phyloP scores from a whole-genome alignment of 441 rosid genomes.

The Omphalea diandra region DNA sequence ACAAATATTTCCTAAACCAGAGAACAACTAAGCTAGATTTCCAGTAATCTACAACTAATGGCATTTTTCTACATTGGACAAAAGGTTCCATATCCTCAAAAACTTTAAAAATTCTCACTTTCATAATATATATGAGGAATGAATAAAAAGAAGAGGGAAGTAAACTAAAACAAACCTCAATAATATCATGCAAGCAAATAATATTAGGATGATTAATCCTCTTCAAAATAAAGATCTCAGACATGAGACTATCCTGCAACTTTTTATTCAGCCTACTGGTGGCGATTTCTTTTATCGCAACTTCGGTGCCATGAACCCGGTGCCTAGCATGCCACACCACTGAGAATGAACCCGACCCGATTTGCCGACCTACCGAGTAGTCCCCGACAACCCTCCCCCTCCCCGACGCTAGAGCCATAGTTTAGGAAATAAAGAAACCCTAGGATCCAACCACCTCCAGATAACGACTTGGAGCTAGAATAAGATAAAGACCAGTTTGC shows the following conservation, averaged over 20 bases:
- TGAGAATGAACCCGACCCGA: slow-evolving; percentile 99
- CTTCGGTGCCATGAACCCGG: slow-evolving; percentile 82
- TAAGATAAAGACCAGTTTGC: too few relatives aligned
- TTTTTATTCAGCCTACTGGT: slow-evolving; percentile 65
- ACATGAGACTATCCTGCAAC: slow-evolving; percentile 89
- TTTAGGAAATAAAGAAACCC: not conserved
- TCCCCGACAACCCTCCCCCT: slow-evolving; percentile 80
- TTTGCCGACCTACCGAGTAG: slow-evolving; percentile 69
- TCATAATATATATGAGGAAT: too few relatives aligned
- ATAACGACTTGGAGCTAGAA: too few relatives aligned
- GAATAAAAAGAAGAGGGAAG: not conserved
- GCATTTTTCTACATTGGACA: not conserved
- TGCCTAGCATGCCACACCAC: slow-evolving; percentile 94
- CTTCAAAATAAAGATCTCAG: slow-evolving; percentile 80
- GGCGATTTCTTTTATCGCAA: slow-evolving; percentile 94
- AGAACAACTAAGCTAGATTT: slow-evolving; percentile 1
- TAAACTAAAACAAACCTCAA: slow-evolving; percentile 43
- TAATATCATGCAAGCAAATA: slow-evolving; percentile 81
- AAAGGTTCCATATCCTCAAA: not conserved
- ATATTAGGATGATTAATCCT: slow-evolving; percentile 83
- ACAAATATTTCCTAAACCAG: not conserved
- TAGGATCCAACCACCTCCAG: slow-evolving; percentile 17
- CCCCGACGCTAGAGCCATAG: slow-evolving; percentile 63
- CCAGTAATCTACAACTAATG: not conserved
- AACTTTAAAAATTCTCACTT: not conserved